Conservation (phyloP, 1,139 yeast species). For the Suhomyces ambrosiae region DNA sequence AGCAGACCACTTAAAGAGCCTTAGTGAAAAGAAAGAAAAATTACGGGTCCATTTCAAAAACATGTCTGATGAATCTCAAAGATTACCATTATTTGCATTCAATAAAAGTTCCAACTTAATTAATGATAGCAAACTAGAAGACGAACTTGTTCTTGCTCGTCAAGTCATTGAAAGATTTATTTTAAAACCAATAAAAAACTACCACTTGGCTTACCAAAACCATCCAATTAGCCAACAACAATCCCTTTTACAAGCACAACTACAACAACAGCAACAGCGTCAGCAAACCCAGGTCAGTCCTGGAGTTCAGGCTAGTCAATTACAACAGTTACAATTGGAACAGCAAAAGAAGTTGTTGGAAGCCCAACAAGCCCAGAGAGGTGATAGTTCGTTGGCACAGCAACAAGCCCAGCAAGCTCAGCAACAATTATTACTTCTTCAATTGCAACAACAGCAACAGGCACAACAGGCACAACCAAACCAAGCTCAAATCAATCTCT, state of each 20-base stretch:
- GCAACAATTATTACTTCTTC: constrained; percentile 20
- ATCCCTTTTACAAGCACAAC: constrained; percentile 30
- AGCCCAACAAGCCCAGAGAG: constrained; percentile 22
- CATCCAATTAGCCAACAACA: constrained; percentile 49
- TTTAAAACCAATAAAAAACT: constrained; percentile 48
- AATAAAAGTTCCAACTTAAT: constrained; percentile 24
- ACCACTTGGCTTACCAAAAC: constrained; percentile 51
- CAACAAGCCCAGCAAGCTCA: constrained; percentile 23
- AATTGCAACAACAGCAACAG: constrained; percentile 19
- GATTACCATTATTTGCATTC: constrained; percentile 46
- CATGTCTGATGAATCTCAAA: constrained; percentile 19
- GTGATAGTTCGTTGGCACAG: constrained; percentile 18
- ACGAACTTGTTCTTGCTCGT: constrained; percentile 41
- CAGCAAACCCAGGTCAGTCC: constrained; percentile 21
- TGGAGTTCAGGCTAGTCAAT: constrained; percentile 22
- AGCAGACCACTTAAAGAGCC: constrained; percentile 33
- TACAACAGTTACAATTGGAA: constrained; percentile 32
- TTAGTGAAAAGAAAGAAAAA: constrained; percentile 35
- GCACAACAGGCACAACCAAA: constrained; percentile 20
- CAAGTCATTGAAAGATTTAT: constrained; percentile 46
- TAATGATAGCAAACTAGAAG: constrained; percentile 34
- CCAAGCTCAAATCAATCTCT: constrained; percentile 29
- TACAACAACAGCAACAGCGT: constrained; percentile 22
- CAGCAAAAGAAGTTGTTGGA: constrained; percentile 33
- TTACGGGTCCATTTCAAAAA: constrained; percentile 38